Base-by-base conservation (phyloP, 768 basidiomycete genomes). In the Tricholoma sp. region DNA sequence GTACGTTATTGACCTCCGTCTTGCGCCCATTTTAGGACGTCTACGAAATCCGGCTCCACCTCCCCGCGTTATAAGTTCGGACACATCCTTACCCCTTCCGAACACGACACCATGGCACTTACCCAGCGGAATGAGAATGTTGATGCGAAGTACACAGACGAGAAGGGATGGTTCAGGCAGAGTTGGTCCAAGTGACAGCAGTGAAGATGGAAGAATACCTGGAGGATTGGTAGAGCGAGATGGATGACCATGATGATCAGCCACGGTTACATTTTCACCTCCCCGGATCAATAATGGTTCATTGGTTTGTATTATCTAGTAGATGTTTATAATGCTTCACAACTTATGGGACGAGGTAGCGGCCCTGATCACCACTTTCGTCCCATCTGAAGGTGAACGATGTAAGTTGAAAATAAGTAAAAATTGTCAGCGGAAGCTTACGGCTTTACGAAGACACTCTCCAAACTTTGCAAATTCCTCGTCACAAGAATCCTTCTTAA, bases 391-490 rank as follows among this genome's bases (percentile, higher is more conserved):
- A 52, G 8, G 15, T 53, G 24, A 51, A 49, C 37, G n/a, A 51
- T 44, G 31, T 36, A 7, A 45, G 29, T 7, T 13, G 24, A 9
- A 39, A 24, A 31, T 24, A 32, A 8, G 13, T 42, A 44, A n/a
- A n/a, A n/a, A n/a, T n/a, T 17, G 52, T 17, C 24, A 39, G 48
- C 24, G 36, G 34, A 31, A 32, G 73, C 84, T 57, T 72, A 97
- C 96, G 54, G 86, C 85, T 61, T 82, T 76, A 48, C 85, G 83
- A 32, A 99, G 71, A 69, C 96, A 99, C 32, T 80, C 76, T 39
- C 85, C 88, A 70, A 98, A 99, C 60, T 82, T 82, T 11, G 76
- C 76, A 59, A 97, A 98, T 70, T 98, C 93, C 2, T 81, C 80
- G 51, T 82, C 82, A 74, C 96, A 99, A 63, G 84, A 81, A 62